These are phyloP conservation scores for Rhizophlyctis rosea DNA, from an alignment of 192 early-diverging fungal species.

Conservation along the genomic window DNA sequence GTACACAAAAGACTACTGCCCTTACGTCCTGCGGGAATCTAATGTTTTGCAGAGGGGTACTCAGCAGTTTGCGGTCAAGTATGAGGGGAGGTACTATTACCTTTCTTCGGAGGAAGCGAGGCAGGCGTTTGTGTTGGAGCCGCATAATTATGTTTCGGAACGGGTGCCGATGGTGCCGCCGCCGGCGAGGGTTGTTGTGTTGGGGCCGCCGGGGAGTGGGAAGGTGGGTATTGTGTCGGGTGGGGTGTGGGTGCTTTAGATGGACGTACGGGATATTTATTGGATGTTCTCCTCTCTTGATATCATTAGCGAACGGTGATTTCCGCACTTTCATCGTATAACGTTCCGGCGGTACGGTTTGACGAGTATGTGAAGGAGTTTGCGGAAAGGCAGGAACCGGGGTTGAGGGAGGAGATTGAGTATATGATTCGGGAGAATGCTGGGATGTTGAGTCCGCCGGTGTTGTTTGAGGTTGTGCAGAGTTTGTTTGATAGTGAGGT, in stretches of 20 bases:
- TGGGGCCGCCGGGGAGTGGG: slow-evolving; percentile 40
- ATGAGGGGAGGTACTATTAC: slow-evolving; percentile 38
- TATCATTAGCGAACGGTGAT: too few relatives aligned
- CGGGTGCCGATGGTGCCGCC: slow-evolving; percentile 21
- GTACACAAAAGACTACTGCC: slow-evolving; percentile 51
- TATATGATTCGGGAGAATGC: slow-evolving; percentile 39
- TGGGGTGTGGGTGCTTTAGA: too few relatives aligned
- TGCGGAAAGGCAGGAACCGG: slow-evolving; percentile 18
- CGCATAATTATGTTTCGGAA: slow-evolving; percentile 40
- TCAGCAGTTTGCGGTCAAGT: slow-evolving; percentile 30
- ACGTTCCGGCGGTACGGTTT: slow-evolving; percentile 25
- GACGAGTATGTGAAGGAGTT: slow-evolving; percentile 23
- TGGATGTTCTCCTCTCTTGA: too few relatives aligned
- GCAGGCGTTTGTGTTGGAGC: slow-evolving; percentile 38
- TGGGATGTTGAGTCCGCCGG: slow-evolving; percentile 11
- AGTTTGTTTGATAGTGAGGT: slow-evolving; percentile 16
- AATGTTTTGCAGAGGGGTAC: slow-evolving; percentile 42
- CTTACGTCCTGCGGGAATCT: slow-evolving; percentile 33
- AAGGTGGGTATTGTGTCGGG: slow-evolving; percentile 21
- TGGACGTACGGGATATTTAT: too few relatives aligned
- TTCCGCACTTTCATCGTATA: slow-evolving; percentile 7
- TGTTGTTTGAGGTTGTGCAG: slow-evolving; percentile 11
- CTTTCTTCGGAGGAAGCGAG: slow-evolving; percentile 40
- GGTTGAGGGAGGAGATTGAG: slow-evolving; percentile 33
- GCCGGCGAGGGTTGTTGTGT: slow-evolving; percentile 39